Evolutionary conservation across 345 rosid species (phyloP), one percentile per base, ranked within the genome.

Genomic region (Acer yangbiense): DNA sequence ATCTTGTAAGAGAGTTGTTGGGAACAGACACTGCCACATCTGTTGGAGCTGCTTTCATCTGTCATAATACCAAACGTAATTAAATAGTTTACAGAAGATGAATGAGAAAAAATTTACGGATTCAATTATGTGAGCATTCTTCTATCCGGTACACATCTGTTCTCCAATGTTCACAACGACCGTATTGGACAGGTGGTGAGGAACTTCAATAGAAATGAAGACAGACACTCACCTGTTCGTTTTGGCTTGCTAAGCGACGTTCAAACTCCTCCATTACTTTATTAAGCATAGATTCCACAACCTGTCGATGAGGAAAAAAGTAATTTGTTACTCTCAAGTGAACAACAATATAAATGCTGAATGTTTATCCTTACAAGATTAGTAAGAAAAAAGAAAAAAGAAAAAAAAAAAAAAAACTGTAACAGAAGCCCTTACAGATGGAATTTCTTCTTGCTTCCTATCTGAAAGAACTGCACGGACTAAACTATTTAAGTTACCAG

Each of bases 221-320:
- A 75, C n/a, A 77, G 66, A 29, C 32, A 58, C 89, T 85, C 80
- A 94, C 97, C 90, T 78, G 71, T 77, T 83, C 91, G 82, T 66
- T 82, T 46, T 91, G 91, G 83, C 78, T 89, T 54, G 90, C 84
- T 60, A 93, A 77, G 50, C 93, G 93, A 73, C 78, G 89, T 79
- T 89, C 92, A 78, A 93, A 86, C 84, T 92, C 99, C 83, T 92
- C 96, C 76, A 88, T 83, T 70, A 93, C 91, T 86, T 90, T 95
- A 72, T 81, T 78, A 67, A 95, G 80, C 81, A 95, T 90, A 76
- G 93, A 90, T 78, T 95, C 99, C 86, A 95, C 89, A 80, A 91
- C 77, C 95, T 91, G 91, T 66, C 50, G 1, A 63, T 3, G 43
- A 77, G 68, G 54, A 70, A 60, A 60, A 61, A 14, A 12, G 43